Percentiles rank a stretch among this genome's conserved stretches.
These are phyloP conservation scores for Aurinia saxatilis DNA, from an alignment of 345 rosid species.

Conservation along the genomic window DNA sequence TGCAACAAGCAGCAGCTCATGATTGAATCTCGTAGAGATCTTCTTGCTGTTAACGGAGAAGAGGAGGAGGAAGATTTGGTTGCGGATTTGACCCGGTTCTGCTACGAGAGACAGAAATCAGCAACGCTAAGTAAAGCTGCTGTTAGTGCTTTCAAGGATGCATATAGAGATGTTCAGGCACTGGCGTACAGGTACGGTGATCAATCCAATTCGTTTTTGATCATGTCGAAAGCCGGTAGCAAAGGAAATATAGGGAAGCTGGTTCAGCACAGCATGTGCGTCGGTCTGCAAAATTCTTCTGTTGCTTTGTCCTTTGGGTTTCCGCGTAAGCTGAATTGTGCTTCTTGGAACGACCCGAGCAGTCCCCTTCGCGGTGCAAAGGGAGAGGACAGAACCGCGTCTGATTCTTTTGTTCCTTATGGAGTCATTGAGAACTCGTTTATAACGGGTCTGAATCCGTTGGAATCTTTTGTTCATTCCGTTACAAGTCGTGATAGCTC, in stretches of 20 bases:
- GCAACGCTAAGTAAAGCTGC: constrained; percentile 65
- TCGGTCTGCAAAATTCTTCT: constrained; percentile 77
- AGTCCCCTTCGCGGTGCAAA: constrained; percentile 11
- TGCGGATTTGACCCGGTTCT: constrained; percentile 37
- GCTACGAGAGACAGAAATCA: constrained; percentile 69
- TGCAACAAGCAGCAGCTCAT: constrained; percentile 64
- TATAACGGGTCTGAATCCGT: constrained; percentile 67
- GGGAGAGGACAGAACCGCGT: constrained; percentile 22
- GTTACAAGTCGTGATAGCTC: constrained; percentile 77
- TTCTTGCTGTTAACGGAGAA: constrained; percentile 46
- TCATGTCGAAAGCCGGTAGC: constrained; percentile 88
- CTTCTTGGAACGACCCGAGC: constrained; percentile 55
- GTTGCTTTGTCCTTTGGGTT: constrained; percentile 78
- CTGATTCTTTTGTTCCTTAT: constrained; percentile 53
- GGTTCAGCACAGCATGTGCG: constrained; percentile 84
- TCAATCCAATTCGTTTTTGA: constrained; percentile 56
- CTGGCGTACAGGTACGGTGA: constrained; percentile 56
- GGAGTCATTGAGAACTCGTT: constrained; percentile 74
- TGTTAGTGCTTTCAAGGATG: constrained; percentile 69
- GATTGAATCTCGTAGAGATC: constrained; percentile 56
- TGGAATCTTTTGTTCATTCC: constrained; percentile 80
- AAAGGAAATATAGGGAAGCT: constrained; percentile 78
- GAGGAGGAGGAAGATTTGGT: constrained; percentile 26
- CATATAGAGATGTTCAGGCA: constrained; percentile 66
- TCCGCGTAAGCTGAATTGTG: constrained; percentile 62